A percentile compares a stretch with the other conserved stretches of the same genome.
Evolutionary conservation across 2,329 filamentous ascomycete species (phyloP).

Genomic region (Epichloe typhina): DNA sequence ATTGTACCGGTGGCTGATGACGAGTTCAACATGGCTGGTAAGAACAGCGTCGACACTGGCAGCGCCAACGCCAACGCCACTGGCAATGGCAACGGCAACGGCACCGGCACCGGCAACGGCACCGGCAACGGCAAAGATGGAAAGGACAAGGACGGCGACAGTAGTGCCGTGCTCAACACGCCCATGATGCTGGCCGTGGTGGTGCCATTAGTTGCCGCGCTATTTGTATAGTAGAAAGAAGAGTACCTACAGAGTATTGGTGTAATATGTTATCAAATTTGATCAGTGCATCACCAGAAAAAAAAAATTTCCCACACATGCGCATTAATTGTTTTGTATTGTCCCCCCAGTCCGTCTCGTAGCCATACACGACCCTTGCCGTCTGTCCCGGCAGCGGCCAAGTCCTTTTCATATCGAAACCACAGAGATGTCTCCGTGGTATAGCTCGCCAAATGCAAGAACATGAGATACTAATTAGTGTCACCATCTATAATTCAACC

Average conservation of each 20-base stretch:
- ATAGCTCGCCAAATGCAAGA: conserved; percentile 24
- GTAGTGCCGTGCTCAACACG: conserved; percentile 15
- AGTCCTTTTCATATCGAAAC: not conserved
- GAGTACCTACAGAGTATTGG: no score
- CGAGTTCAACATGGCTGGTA: conserved; percentile 32
- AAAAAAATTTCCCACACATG: no score
- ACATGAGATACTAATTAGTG: conserved; percentile 12
- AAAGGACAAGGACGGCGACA: conserved; percentile 9
- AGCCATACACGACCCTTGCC: conserved; percentile 4
- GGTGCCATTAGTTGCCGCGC: conserved; percentile 21
- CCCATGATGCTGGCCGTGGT: conserved; percentile 21
- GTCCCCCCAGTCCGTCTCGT: not conserved
- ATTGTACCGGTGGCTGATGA: conserved; percentile 33
- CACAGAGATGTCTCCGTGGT: conserved; percentile 11
- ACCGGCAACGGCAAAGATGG: not conserved
- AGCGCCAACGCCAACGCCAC: conserved; percentile 10
- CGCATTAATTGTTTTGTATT: no score
- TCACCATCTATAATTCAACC: conserved; percentile 9
- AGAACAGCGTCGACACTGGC: conserved; percentile 25
- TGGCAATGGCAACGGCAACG: conserved; percentile 9
- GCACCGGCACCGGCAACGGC: not conserved
- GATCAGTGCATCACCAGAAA: no score
- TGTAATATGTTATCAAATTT: no score
- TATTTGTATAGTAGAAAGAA: conserved; percentile 16
- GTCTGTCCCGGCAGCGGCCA: conserved; percentile 2